phyloP scores from a whole-genome alignment of 371 early-diverging fungal species.

The Lichtheimia ramosa region DNA sequence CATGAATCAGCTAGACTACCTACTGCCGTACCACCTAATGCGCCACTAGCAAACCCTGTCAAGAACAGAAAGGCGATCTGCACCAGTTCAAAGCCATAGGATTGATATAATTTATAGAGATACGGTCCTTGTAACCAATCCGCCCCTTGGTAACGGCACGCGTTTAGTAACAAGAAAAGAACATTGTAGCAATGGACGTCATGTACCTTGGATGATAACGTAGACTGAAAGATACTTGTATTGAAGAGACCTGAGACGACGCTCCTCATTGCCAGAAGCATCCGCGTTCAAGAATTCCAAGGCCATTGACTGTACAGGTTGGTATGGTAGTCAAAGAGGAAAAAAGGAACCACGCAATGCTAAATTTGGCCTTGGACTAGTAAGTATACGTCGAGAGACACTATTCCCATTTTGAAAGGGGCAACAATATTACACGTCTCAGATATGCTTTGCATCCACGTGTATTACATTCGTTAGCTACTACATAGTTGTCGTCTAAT shows the following conservation, averaged over 20 bases:
- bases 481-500: too few relatives aligned
- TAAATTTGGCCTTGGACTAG: too few relatives aligned
- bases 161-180: slow-evolving; percentile 1
- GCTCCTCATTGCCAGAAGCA: background rate
- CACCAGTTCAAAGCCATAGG: slow-evolving; percentile 55
- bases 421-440: too few relatives aligned
- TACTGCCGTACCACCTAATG: slow-evolving; percentile 72
- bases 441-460: too few relatives aligned
- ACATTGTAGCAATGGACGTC: background rate
- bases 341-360: background rate
- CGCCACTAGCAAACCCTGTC: slow-evolving; percentile 73
- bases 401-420: too few relatives aligned
- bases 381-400: too few relatives aligned
- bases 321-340: background rate
- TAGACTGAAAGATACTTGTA: slow-evolving; percentile 62
- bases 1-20: slow-evolving; percentile 74
- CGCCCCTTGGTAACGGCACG: slow-evolving; percentile 36
- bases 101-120: slow-evolving; percentile 68
- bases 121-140: slow-evolving; percentile 83
- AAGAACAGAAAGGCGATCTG: slow-evolving; percentile 72
- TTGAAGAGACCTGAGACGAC: slow-evolving; percentile 20
- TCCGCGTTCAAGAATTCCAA: slow-evolving; percentile 10
- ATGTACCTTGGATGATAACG: slow-evolving; percentile 61
- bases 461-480: too few relatives aligned
- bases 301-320: background rate